Evolutionary conservation across 1,284 basidiomycete species (phyloP), one percentile per base, ranked within the genome.

Genomic region (Inonotus hispidus): DNA sequence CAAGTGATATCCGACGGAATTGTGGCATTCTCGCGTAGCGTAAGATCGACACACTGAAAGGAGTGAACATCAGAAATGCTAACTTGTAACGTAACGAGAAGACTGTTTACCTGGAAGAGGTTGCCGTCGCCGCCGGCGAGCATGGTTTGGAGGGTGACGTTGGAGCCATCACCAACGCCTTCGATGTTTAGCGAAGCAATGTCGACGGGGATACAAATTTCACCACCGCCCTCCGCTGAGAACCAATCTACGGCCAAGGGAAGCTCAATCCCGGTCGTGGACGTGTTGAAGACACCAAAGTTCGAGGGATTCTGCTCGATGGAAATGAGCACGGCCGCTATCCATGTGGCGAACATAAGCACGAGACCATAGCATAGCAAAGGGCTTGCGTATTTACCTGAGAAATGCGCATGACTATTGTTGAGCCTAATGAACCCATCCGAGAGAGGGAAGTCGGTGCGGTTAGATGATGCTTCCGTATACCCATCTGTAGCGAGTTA

Each of bases 41-140:
- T 82, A 56, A 93, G 71, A 72, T 92, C 88, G 47, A 88, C 79
- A 69, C 89, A 92, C 84, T 88, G 62, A 1, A 41, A 35, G 1
- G 19, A 29, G 27, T 11, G 10, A 14, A 21, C 19, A 6, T 19
- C n/a, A 46, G 23, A 52, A 37, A n/a, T 37, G 23, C 19, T 7
- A 2, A 16, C 11, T 13, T 16, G 16, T 11, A 50, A n/a, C 16
- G 7, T 4, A 32, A 35, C 19, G 14, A 29, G 41, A 13, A 38
- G 29, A 16, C 4, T 6, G 67, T 73, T 29, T 66, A 82, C 84
- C 76, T 92, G 88, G 74, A 77, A 90, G 8, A 91, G 77, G 52
- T 74, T 67, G 38, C 84, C 85, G 68, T 92, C 90, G 19, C 86
- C 84, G 43, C 85, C 87, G 65, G 80, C 72, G 70, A 75, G 89